Evolutionary conservation across 1,139 yeast genomes (phyloP), one percentile per base, ranked within the genome.

Genomic region (Yamadazyma blattariae): DNA sequence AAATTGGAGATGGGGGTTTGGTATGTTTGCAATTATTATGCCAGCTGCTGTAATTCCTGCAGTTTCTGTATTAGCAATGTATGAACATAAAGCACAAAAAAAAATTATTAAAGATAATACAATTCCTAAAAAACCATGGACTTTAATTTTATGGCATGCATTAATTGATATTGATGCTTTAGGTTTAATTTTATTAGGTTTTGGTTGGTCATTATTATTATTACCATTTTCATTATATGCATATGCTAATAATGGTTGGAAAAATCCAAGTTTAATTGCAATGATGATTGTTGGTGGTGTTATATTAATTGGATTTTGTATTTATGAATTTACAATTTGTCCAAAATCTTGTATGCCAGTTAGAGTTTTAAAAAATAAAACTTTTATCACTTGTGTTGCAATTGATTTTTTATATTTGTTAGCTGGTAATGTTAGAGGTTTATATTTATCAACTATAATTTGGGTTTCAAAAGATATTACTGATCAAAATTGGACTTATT

Each of bases 1-100:
- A 18, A 58, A 57, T 37, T 62, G 68, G 68, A 54, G 67, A 50
- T 62, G 67, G 67, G 67, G 67, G 29, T 62, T 58, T 38, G 67
- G 67, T 36, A 60, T 61, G 42, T 52, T 15, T 39, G 54, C 60
- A 23, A 58, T 63, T 25, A 54, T 61, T 21, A 51, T 58, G 33
- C 67, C 67, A 11, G 63, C 46, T 3, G 48, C 54, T 9, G 37
- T 57, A 18, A 29, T 42, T n/a, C 68, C 68, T 13, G 57, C 60
- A 5, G 46, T 59, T 24, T 21, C 36, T 11, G 38, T 56, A 19
- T 47, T 64, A 54, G 40, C 48, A n/a, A 51, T 45, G 33, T 42
- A 54, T 30, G 67, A 64, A 33, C 47, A 32, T 20, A 42, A 44
- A 24, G 61, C 65, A 7, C 51, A 51, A 19, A 42, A 39, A 21